Evolutionary conservation across 2,329 filamentous ascomycete species (phyloP).

Genomic region (Pyricularia sp.): DNA sequence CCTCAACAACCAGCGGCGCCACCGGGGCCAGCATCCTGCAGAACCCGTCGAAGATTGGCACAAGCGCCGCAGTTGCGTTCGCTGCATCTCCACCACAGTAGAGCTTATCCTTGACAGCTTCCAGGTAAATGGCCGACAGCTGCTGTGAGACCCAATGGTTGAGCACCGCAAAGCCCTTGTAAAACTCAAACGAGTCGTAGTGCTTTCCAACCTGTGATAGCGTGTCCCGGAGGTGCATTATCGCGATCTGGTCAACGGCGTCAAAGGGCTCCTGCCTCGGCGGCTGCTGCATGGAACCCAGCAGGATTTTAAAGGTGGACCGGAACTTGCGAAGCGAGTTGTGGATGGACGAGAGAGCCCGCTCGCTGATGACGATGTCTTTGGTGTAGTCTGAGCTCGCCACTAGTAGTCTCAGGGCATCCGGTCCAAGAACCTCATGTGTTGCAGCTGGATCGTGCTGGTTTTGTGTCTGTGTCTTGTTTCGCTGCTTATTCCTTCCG

Average conservation of each 20-base stretch:
- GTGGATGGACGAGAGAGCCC: slow-evolving; percentile 69
- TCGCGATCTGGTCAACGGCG: slow-evolving; percentile 62
- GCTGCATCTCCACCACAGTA: slow-evolving; percentile 58
- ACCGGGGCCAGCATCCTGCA: slow-evolving; percentile 73
- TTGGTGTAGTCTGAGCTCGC: slow-evolving; percentile 86
- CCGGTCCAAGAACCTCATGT: slow-evolving; percentile 70
- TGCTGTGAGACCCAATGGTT: slow-evolving; percentile 77
- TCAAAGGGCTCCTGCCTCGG: slow-evolving; percentile 28
- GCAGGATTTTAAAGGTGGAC: slow-evolving; percentile 80
- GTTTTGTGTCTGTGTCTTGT: background rate
- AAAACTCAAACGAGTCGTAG: slow-evolving; percentile 70
- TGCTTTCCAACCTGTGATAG: slow-evolving; percentile 55
- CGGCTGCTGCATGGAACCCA: slow-evolving; percentile 58
- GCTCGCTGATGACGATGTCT: slow-evolving; percentile 74
- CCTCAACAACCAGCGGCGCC: slow-evolving; percentile 75
- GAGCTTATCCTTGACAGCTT: slow-evolving; percentile 81
- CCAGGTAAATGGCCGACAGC: slow-evolving; percentile 88
- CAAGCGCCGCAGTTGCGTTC: slow-evolving; percentile 53
- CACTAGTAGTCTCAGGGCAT: slow-evolving; percentile 83
- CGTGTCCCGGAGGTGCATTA: slow-evolving; percentile 62
- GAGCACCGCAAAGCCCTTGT: slow-evolving; percentile 62
- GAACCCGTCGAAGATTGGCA: slow-evolving; percentile 61
- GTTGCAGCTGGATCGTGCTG: slow-evolving; percentile 22
- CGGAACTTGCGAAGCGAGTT: slow-evolving; percentile 76
- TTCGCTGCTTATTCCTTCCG: slow-evolving; percentile 44